Conservation (phyloP, 2,329 filamentous ascomycete genomes). For the Penicillium sp. region DNA sequence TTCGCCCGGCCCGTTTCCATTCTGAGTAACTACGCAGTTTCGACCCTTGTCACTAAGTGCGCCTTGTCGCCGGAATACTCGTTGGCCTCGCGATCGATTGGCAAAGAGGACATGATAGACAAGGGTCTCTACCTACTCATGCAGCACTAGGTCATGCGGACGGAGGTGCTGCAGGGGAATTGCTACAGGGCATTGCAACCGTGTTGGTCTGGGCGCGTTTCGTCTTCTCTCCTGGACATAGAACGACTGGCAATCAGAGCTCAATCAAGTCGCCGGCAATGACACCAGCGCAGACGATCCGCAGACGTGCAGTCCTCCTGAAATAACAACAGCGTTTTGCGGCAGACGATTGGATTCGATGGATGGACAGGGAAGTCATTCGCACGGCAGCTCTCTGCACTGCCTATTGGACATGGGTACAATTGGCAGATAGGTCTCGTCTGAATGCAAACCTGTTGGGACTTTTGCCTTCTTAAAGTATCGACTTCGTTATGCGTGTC, state of each 20-base stretch:
- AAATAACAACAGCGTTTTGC: constrained; percentile 6
- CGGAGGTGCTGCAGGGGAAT: not conserved
- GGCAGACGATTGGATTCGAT: constrained; percentile 3
- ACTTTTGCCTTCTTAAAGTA: constrained; percentile 1
- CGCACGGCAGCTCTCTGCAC: constrained; percentile 4
- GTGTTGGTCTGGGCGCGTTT: not conserved
- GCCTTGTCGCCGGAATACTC: not conserved
- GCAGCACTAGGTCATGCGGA: not conserved
- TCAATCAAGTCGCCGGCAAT: constrained; percentile 4
- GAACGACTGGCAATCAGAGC: constrained; percentile 10
- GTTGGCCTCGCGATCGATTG: not conserved
- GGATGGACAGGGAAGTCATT: constrained; percentile 4
- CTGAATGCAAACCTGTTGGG: constrained; percentile 3
- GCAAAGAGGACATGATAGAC: not conserved
- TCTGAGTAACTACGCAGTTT: not conserved
- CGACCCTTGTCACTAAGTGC: not conserved
- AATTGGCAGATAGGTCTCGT: constrained; percentile 8
- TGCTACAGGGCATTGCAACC: too few species aligned
- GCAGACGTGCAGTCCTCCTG: constrained; percentile 3
- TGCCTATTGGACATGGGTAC: constrained; percentile 2
- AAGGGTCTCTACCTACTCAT: not conserved
- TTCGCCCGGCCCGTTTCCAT: not conserved
- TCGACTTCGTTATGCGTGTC: not conserved
- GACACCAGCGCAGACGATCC: constrained; percentile 1
- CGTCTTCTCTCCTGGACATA: not conserved